Conservation (phyloP, 164 flowering plant genomes). For the Amborella trichopoda region DNA sequence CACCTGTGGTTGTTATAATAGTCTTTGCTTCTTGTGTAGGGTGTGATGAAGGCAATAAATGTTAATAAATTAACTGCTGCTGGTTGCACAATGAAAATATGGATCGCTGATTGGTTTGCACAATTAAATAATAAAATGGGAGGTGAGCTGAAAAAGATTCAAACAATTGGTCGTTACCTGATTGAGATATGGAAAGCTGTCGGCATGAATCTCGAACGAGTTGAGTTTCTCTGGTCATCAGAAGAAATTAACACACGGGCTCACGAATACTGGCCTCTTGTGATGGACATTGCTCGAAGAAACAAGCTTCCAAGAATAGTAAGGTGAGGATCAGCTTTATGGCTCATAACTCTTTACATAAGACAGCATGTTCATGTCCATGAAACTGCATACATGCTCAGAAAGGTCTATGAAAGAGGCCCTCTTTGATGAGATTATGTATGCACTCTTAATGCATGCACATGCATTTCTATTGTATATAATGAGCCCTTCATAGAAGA, state of each 20-base stretch:
- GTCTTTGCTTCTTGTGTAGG: conserved; percentile 32
- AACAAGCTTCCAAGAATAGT: conserved; percentile 72
- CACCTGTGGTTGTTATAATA: too few relatives aligned
- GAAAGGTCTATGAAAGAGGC: too few relatives aligned
- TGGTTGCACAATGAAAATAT: conserved; percentile 79
- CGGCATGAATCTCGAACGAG: conserved; percentile 78
- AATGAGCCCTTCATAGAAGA: background rate
- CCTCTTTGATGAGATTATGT: background rate
- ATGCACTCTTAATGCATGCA: background rate
- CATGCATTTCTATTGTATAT: background rate
- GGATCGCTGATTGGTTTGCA: conserved; percentile 99
- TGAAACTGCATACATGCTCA: too few relatives aligned
- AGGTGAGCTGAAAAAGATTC: conserved; percentile 82
- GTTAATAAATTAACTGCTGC: conserved; percentile 78
- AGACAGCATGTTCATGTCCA: too few relatives aligned
- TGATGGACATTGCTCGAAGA: conserved; percentile 83
- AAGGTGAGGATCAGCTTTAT: conserved; percentile 11
- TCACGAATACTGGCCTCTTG: conserved; percentile 88
- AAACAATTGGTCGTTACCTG: conserved; percentile 60
- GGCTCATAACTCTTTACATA: too few relatives aligned
- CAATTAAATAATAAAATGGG: conserved; percentile 92
- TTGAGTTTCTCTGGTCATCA: conserved; percentile 92
- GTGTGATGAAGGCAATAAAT: conserved; percentile 78
- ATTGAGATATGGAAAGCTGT: conserved; percentile 94
- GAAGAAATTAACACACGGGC: conserved; percentile 71